Conservation (phyloP, 441 rosid species). For the Isatis lusitanica region DNA sequence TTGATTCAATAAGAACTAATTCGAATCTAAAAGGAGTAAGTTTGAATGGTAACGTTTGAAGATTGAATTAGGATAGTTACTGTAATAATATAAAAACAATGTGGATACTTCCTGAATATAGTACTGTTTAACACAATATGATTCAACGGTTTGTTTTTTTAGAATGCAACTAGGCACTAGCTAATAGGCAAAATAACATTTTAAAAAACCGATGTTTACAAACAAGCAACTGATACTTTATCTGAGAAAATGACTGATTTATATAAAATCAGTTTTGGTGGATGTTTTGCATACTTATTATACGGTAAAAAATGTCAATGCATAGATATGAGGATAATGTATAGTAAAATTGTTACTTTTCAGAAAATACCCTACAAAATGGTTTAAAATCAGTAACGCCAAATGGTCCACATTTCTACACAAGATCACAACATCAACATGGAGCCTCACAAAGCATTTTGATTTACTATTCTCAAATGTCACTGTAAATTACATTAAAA, state of each 20-base stretch:
- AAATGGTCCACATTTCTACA: not conserved
- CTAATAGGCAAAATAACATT: no score
- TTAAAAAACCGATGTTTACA: not conserved
- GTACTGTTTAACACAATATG: not conserved
- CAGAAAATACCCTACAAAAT: not conserved
- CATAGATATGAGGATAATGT: not conserved
- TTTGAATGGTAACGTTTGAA: not conserved
- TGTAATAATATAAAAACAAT: not conserved
- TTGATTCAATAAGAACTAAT: not conserved
- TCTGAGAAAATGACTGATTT: not conserved
- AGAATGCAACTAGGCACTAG: no score
- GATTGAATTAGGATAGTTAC: not conserved
- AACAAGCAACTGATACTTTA: not conserved
- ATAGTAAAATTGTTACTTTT: not conserved
- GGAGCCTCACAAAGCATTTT: constrained; percentile 12
- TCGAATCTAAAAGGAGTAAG: not conserved
- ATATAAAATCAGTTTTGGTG: not conserved
- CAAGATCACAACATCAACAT: constrained; percentile 3
- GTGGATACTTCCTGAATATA: not conserved
- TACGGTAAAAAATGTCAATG: not conserved
- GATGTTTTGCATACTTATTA: no score
- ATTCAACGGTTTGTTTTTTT: no score
- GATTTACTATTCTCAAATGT: constrained; percentile 6
- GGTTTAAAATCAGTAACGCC: not conserved
- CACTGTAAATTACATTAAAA: constrained; percentile 7